Conservation (phyloP, 805 yeast species). For the Cyberlindnera euphorbiiphila region DNA sequence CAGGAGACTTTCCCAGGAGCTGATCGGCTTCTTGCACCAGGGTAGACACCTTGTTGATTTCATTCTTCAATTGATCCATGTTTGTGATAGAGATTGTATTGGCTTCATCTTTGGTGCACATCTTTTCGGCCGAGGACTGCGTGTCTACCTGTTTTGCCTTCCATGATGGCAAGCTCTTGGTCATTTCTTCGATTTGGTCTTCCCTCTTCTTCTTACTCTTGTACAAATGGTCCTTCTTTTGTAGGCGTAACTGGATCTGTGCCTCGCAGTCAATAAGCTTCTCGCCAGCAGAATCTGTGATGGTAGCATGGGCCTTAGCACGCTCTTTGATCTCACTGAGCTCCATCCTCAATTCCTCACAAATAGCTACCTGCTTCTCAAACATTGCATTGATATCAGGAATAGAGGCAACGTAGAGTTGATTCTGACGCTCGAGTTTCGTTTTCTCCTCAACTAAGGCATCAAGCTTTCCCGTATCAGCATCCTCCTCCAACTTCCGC, state of each 20-base stretch:
- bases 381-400: constrained; percentile 26
- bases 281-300: constrained; percentile 14
- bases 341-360: constrained; percentile 19
- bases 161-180: constrained; percentile 20
- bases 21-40: constrained; percentile 51
- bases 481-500: constrained; percentile 40
- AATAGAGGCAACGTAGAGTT: constrained; percentile 22
- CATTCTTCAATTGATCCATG: constrained; percentile 44
- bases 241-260: constrained; percentile 12
- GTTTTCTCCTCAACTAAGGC: constrained; percentile 14
- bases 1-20: constrained; percentile 50
- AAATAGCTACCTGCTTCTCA: constrained; percentile 18
- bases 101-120: constrained; percentile 48
- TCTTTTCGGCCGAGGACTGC: constrained; percentile 32
- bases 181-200: constrained; percentile 21
- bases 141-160: constrained; percentile 14
- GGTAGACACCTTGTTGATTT: constrained; percentile 42
- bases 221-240: constrained; percentile 16
- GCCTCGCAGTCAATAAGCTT: constrained; percentile 10
- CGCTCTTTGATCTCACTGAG: constrained; percentile 18
- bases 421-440: not conserved
- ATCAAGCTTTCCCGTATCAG: constrained; percentile 40
- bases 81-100: constrained; percentile 37
- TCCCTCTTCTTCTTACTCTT: constrained; percentile 18
- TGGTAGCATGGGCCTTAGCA: constrained; percentile 27